A percentile compares a stretch with the other conserved stretches of the same genome.
Conservation (phyloP, 2,329 filamentous ascomycete genomes). For the Lachnellula hyalina region DNA sequence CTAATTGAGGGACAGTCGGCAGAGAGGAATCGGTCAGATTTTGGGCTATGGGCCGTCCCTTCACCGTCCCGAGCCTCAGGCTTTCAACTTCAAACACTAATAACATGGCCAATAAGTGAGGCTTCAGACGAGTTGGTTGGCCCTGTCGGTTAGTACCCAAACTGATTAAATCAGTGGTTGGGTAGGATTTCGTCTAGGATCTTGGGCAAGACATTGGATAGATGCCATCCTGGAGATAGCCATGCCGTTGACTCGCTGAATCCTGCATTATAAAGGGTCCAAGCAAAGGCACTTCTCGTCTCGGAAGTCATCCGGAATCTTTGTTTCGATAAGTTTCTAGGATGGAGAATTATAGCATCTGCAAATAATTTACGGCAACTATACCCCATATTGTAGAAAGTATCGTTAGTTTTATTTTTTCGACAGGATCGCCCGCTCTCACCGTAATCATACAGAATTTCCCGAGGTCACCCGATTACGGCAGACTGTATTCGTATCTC, state of each 20-base stretch:
- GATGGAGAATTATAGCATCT: neutral
- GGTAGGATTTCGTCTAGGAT: conserved; percentile 15
- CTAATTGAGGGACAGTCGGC: neutral
- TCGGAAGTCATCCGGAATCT: neutral
- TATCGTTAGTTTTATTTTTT: neutral
- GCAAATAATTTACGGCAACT: neutral
- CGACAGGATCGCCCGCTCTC: neutral
- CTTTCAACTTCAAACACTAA: neutral
- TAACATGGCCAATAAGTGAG: neutral
- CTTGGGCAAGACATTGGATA: conserved; percentile 15
- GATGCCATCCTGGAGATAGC: conserved; percentile 1
- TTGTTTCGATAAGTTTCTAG: neutral
- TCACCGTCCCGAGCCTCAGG: neutral
- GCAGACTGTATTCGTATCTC: neutral
- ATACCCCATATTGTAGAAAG: neutral
- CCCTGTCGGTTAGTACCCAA: neutral
- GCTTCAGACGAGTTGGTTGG: neutral
- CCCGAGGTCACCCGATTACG: neutral
- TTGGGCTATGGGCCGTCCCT: neutral
- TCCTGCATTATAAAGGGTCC: conserved; percentile 7
- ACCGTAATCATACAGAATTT: neutral
- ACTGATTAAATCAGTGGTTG: conserved; percentile 12
- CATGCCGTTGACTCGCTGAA: neutral
- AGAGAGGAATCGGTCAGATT: neutral
- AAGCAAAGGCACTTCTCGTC: conserved; percentile 10